Evolutionary conservation across 192 early-diverging fungal genomes (phyloP).

Genomic region (Piromyces sp.): DNA sequence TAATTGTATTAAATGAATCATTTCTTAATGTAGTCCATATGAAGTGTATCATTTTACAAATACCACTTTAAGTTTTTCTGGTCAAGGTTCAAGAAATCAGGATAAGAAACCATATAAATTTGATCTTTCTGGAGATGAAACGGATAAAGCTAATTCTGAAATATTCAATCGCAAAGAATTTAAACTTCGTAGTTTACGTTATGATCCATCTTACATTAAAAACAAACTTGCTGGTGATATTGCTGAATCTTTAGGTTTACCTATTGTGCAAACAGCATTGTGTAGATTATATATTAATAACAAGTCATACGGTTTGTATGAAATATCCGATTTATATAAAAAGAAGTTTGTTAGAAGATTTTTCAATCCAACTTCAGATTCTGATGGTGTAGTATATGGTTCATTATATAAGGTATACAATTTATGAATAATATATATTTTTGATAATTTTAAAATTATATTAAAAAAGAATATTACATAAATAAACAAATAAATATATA

Average conservation of each 20-base stretch:
- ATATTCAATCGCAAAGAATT: neutral
- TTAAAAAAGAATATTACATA: no score
- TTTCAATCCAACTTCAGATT: neutral
- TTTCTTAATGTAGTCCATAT: neutral
- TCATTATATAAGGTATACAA: neutral
- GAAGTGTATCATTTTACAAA: neutral
- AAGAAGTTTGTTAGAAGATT: neutral
- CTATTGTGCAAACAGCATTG: neutral
- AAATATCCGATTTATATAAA: neutral
- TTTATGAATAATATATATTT: no score
- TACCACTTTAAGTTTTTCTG: neutral
- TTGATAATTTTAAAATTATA: no score
- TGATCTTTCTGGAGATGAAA: neutral
- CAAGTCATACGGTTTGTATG: neutral
- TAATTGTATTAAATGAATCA: no score
- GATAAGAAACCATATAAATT: neutral
- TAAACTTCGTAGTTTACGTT: neutral
- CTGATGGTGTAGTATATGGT: neutral
- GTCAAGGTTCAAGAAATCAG: neutral
- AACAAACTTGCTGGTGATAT: neutral
- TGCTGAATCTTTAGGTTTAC: neutral
- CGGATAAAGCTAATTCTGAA: neutral
- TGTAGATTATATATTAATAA: neutral
- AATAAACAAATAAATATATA: no score
- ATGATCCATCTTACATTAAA: neutral